phyloP scores from a whole-genome alignment of 805 yeast species.

The Phaffomyces antillensis region DNA sequence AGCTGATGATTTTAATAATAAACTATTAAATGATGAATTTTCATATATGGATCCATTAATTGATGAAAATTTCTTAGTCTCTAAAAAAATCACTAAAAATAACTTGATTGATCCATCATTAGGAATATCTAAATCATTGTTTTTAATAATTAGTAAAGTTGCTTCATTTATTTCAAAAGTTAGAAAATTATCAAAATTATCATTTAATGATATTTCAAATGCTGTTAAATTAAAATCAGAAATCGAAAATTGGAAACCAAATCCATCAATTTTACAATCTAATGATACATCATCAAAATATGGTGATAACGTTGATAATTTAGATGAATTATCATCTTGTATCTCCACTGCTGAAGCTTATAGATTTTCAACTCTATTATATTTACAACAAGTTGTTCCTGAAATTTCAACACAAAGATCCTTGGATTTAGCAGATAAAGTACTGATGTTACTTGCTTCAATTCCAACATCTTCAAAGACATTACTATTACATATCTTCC shows the following conservation, averaged over 20 bases:
- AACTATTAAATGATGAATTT: background rate
- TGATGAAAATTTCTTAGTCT: constrained; percentile 2
- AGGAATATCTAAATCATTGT: constrained; percentile 60
- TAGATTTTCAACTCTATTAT: constrained; percentile 49
- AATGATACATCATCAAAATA: constrained; percentile 31
- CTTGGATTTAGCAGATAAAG: constrained; percentile 51
- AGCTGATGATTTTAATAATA: background rate
- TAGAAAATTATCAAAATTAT: constrained; percentile 33
- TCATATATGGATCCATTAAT: constrained; percentile 5
- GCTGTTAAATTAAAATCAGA: constrained; percentile 51
- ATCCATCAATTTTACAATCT: constrained; percentile 26
- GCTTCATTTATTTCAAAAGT: constrained; percentile 49
- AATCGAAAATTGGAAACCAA: constrained; percentile 52
- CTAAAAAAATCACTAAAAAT: constrained; percentile 1
- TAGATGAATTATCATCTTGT: constrained; percentile 49
- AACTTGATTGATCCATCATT: constrained; percentile 49
- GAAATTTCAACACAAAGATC: constrained; percentile 52
- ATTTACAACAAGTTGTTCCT: constrained; percentile 65
- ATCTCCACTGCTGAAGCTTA: constrained; percentile 68
- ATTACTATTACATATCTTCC: constrained; percentile 55
- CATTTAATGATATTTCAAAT: constrained; percentile 40
- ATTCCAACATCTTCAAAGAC: constrained; percentile 54
- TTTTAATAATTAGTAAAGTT: constrained; percentile 57
- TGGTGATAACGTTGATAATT: background rate
- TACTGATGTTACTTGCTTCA: constrained; percentile 52